phyloP scores from a whole-genome alignment of 2,329 filamentous ascomycete species.

The Claviceps maximensis region DNA sequence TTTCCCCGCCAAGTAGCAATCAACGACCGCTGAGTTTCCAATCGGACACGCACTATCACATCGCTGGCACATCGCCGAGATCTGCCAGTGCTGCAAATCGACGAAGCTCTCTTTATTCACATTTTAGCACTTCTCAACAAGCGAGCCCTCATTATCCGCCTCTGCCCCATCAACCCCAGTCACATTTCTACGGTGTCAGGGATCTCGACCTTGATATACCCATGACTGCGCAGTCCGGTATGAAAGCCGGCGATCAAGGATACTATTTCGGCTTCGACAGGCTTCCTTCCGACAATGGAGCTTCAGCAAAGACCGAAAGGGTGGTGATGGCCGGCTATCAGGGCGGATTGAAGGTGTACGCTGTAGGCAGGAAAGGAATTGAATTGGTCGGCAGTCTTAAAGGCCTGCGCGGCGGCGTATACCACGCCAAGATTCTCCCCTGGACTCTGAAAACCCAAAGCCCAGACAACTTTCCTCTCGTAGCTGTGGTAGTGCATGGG shows the following conservation, averaged over 20 bases:
- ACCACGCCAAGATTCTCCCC: constrained; percentile 71
- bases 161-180: constrained; percentile 59
- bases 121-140: constrained; percentile 30
- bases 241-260: constrained; percentile 53
- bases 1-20: constrained; percentile 22
- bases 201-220: constrained; percentile 67
- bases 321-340: constrained; percentile 68
- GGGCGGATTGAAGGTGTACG: constrained; percentile 63
- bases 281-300: constrained; percentile 33
- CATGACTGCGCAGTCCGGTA: constrained; percentile 37
- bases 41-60: constrained; percentile 31
- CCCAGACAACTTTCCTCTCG: constrained; percentile 51
- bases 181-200: constrained; percentile 64
- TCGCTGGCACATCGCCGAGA: constrained; percentile 27
- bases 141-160: constrained; percentile 39
- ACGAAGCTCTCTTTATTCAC: constrained; percentile 38
- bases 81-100: constrained; percentile 23
- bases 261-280: constrained; percentile 75
- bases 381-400: constrained; percentile 58
- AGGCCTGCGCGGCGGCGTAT: constrained; percentile 65
- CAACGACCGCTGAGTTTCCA: constrained; percentile 42
- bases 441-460: constrained; percentile 46
- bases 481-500: constrained; percentile 71
- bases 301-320: constrained; percentile 37
- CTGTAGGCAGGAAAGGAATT: constrained; percentile 57